Conservation (phyloP, 768 basidiomycete genomes). For the Phylloporus sp. region DNA sequence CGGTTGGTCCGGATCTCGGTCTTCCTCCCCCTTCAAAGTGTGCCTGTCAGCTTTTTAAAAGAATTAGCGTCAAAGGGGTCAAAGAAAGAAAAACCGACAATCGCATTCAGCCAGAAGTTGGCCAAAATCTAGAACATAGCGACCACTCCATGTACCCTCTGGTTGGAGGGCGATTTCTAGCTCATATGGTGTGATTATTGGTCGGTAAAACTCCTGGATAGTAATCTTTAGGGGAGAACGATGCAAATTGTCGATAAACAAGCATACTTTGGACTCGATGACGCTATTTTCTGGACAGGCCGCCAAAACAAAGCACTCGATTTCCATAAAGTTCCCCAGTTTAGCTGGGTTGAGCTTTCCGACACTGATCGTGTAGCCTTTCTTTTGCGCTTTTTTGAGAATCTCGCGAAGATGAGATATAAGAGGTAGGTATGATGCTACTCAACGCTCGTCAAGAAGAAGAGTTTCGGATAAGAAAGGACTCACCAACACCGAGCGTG, state of each 20-base stretch:
- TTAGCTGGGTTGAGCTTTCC: constrained; percentile 95
- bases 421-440: constrained; percentile 82
- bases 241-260: background rate
- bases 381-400: constrained; percentile 68
- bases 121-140: constrained; percentile 77
- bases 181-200: constrained; percentile 94
- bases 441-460: background rate
- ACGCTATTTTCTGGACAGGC: constrained; percentile 93
- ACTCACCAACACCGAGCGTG: constrained; percentile 82
- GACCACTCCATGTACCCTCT: constrained; percentile 68
- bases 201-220: constrained; percentile 79
- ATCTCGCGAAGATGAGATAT: constrained; percentile 76
- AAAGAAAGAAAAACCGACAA: constrained; percentile 11
- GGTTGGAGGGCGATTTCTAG: constrained; percentile 73
- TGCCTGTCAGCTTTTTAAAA: constrained; percentile 5
- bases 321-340: constrained; percentile 91
- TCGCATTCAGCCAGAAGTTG: constrained; percentile 44
- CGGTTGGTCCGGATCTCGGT: constrained; percentile 64
- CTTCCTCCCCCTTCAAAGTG: constrained; percentile 28
- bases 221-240: background rate
- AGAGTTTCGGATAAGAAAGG: background rate
- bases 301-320: constrained; percentile 93
- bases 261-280: constrained; percentile 60
- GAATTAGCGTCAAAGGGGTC: background rate
- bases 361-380: constrained; percentile 91